Evolutionary conservation across 805 yeast genomes (phyloP), one percentile per base, ranked within the genome.

Genomic region (Metschnikowia cerradonensis): DNA sequence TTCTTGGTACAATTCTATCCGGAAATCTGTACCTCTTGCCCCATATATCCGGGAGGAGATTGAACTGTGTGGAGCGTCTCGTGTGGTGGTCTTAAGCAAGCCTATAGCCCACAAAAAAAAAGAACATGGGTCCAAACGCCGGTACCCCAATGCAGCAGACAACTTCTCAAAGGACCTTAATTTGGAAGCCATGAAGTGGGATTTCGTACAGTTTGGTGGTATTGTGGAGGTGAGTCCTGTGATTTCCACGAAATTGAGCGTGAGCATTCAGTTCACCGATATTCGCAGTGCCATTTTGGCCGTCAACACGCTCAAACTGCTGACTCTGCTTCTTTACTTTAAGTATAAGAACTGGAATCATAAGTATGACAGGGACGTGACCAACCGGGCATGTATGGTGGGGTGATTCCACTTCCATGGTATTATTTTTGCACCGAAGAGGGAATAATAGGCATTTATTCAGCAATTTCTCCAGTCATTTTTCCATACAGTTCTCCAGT

Each of bases 321-420:
- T 45, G 7, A 34, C 42, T n/a, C 53, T 59, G 36, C 47, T 51
- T 19, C 46, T 58, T 7, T 26, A 52, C 34, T 37, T 49, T 39
- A 81, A 76, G 56, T 87, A 83, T 58, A 64, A 63, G 10, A 78
- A 71, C 4, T 88, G 94, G 94, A 66, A 73, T 6, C 66, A 84
- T 1, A 78, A 83, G 81, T 88, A 80, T 56, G 88, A 86, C 0
- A 77, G 75, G 41, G 95, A 88, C 63, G 78, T 80, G 1, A 74
- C 88, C 6, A 90, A 86, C 56, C 72, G 66, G 51, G 82, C 83
- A 4, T 76, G 84, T 66, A 46, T 50, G 35, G 31, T 40, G 30
- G 30, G 0, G 4, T 26, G 30, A 26, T 8, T 11, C 11, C 8
- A 3, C 1, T 8, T 11, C 11, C 8, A 3, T 3, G 26, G 26